phyloP scores from a whole-genome alignment of 306 rosid genomes.

The Dalbergia cochinchinensis region DNA sequence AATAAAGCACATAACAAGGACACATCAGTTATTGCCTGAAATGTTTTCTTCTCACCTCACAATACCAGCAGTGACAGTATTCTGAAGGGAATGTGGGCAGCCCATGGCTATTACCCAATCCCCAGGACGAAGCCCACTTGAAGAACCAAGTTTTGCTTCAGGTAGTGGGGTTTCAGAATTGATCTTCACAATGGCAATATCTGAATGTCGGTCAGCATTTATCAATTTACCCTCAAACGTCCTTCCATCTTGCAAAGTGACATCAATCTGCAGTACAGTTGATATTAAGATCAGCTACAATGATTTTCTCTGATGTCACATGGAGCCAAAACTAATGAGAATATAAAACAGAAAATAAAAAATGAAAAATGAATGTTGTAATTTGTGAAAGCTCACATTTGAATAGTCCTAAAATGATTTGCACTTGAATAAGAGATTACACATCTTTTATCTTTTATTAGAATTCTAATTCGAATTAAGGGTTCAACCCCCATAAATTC shows the following conservation, averaged over 20 bases:
- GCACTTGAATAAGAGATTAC: slow-evolving; percentile 2
- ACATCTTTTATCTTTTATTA: too few species aligned
- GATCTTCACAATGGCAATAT: slow-evolving; percentile 86
- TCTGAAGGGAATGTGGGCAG: slow-evolving; percentile 92
- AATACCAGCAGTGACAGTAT: slow-evolving; percentile 93
- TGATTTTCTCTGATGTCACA: background rate
- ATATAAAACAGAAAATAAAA: background rate
- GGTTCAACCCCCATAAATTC: too few species aligned
- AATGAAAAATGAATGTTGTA: background rate
- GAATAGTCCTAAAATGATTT: slow-evolving; percentile 24
- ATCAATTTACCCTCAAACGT: slow-evolving; percentile 81
- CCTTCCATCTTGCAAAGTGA: slow-evolving; percentile 92
- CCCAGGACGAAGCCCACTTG: slow-evolving; percentile 86
- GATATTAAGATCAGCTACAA: slow-evolving; percentile 32
- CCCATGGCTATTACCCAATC: slow-evolving; percentile 93
- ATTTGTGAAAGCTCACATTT: slow-evolving; percentile 9
- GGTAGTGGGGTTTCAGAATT: slow-evolving; percentile 86
- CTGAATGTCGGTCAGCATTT: slow-evolving; percentile 86
- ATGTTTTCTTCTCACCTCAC: slow-evolving; percentile 66
- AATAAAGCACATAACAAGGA: background rate
- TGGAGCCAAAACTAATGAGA: slow-evolving; percentile 5
- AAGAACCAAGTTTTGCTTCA: slow-evolving; percentile 81
- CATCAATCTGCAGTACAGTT: slow-evolving; percentile 66
- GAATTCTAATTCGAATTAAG: too few species aligned
- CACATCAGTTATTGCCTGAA: background rate